These are phyloP conservation scores for Magnusiomyces ingens DNA, from an alignment of 1,139 yeast species.

Conservation along the genomic window DNA sequence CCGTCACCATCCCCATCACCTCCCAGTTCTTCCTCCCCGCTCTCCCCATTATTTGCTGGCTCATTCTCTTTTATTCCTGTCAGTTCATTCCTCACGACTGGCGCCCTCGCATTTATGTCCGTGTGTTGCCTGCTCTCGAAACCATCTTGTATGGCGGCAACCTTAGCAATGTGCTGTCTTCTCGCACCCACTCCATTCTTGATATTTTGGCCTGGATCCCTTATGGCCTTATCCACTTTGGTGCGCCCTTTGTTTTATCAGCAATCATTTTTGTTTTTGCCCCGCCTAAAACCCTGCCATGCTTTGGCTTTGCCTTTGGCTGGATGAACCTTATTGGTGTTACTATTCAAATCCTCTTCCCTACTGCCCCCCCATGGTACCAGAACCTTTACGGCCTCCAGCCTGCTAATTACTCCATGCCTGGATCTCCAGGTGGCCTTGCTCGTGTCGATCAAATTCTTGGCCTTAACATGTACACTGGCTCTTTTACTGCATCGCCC, in stretches of 20 bases:
- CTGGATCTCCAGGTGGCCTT: slow-evolving; percentile 94
- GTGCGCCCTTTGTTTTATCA: slow-evolving; percentile 85
- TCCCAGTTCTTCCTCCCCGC: slow-evolving; percentile 83
- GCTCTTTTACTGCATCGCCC: slow-evolving; percentile 79
- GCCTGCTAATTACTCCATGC: slow-evolving; percentile 89
- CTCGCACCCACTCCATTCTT: slow-evolving; percentile 56
- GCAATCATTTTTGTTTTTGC: slow-evolving; percentile 74
- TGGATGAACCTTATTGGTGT: slow-evolving; percentile 91
- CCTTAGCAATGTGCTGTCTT: slow-evolving; percentile 77
- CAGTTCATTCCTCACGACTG: slow-evolving; percentile 67
- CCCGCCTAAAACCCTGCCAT: slow-evolving; percentile 83
- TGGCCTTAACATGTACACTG: slow-evolving; percentile 81
- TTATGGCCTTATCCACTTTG: slow-evolving; percentile 84
- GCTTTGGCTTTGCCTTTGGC: slow-evolving; percentile 95
- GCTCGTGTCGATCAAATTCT: slow-evolving; percentile 78
- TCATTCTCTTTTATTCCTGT: slow-evolving; percentile 73
- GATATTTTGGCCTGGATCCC: slow-evolving; percentile 95
- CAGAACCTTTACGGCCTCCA: slow-evolving; percentile 75
- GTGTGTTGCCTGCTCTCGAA: slow-evolving; percentile 89
- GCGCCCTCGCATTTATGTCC: slow-evolving; percentile 87
- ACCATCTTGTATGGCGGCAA: slow-evolving; percentile 93
- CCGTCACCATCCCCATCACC: slow-evolving; percentile 62
- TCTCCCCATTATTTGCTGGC: slow-evolving; percentile 83
- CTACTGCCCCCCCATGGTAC: slow-evolving; percentile 99
- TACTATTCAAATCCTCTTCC: slow-evolving; percentile 69